A percentile compares a stretch with the other conserved stretches of the same genome.
Evolutionary conservation across 805 yeast species (phyloP).

Genomic region (Starmera quercuum): DNA sequence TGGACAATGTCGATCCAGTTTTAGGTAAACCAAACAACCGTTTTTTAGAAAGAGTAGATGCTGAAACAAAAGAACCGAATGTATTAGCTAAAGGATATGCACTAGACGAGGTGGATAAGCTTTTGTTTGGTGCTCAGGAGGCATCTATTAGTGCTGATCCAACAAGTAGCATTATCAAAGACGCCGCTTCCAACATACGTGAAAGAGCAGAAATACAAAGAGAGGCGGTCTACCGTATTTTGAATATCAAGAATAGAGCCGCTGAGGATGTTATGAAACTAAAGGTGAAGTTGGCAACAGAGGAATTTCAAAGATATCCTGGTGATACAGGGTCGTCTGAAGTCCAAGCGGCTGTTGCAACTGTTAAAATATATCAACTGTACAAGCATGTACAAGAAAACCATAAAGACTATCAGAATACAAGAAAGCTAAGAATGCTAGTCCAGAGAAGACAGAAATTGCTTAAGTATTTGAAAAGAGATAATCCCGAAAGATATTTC

Average conservation of each 20-base stretch:
- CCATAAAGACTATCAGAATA: conserved; percentile 66
- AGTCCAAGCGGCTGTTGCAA: conserved; percentile 89
- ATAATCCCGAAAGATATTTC: conserved; percentile 73
- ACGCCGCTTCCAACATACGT: conserved; percentile 13
- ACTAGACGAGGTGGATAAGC: conserved; percentile 61
- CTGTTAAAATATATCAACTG: conserved; percentile 70
- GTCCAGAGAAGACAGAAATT: conserved; percentile 87
- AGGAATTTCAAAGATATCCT: conserved; percentile 73
- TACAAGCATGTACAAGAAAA: conserved; percentile 65
- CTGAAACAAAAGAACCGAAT: conserved; percentile 59
- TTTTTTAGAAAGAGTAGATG: conserved; percentile 58
- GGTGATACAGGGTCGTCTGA: conserved; percentile 96
- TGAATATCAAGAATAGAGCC: conserved; percentile 66
- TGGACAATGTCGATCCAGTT: conserved; percentile 59
- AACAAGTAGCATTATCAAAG: conserved; percentile 7
- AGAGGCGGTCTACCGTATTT: conserved; percentile 61
- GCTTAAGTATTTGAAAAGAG: conserved; percentile 73
- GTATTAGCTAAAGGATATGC: conserved; percentile 55
- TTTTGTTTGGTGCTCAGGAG: conserved; percentile 71
- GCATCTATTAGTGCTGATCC: conserved; percentile 33
- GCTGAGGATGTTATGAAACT: conserved; percentile 47
- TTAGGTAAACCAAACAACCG: conserved; percentile 63
- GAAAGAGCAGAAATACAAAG: conserved; percentile 50
- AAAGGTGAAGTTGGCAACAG: conserved; percentile 57
- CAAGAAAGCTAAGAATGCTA: conserved; percentile 66